phyloP scores from a whole-genome alignment of 306 rosid genomes.

The Notholithocarpus densiflorus region DNA sequence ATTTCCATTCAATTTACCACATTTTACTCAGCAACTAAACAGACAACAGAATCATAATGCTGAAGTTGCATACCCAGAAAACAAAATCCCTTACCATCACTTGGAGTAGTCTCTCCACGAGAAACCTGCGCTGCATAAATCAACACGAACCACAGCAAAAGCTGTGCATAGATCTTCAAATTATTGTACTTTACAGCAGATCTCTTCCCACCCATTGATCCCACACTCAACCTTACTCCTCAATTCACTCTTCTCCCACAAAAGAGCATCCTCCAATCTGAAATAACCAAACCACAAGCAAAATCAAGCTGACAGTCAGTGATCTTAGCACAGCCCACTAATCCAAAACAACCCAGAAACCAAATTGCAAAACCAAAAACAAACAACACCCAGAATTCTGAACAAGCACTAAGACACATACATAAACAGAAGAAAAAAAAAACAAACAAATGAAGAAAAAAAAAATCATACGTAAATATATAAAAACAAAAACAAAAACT shows the following conservation, averaged over 20 bases:
- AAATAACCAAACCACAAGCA: conserved; percentile 12
- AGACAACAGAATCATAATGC: conserved; percentile 21
- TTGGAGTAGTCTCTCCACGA: conserved; percentile 60
- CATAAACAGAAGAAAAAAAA: not conserved
- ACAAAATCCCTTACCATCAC: conserved; percentile 53
- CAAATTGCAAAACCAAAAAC: conserved; percentile 8
- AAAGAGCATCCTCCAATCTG: conserved; percentile 43
- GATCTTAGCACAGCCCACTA: conserved; percentile 24
- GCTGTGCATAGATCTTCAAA: conserved; percentile 43
- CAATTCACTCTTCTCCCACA: conserved; percentile 16
- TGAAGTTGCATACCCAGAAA: not conserved
- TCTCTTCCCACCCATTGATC: conserved; percentile 61
- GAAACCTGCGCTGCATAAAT: conserved; percentile 50
- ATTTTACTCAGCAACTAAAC: conserved; percentile 27
- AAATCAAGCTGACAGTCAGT: conserved; percentile 14
- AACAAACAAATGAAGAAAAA: not conserved
- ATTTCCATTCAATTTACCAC: conserved; percentile 9
- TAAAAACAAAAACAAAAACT: not conserved
- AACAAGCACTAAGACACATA: not conserved
- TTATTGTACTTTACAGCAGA: conserved; percentile 39
- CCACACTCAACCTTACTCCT: conserved; percentile 30
- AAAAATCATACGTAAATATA: not conserved
- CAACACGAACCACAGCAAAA: conserved; percentile 46
- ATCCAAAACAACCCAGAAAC: conserved; percentile 16
- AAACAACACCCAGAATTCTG: conserved; percentile 11